Percentiles rank a stretch among this genome's conserved stretches.
Conservation (phyloP, 1,284 basidiomycete species). For the Serendipita sp. region DNA sequence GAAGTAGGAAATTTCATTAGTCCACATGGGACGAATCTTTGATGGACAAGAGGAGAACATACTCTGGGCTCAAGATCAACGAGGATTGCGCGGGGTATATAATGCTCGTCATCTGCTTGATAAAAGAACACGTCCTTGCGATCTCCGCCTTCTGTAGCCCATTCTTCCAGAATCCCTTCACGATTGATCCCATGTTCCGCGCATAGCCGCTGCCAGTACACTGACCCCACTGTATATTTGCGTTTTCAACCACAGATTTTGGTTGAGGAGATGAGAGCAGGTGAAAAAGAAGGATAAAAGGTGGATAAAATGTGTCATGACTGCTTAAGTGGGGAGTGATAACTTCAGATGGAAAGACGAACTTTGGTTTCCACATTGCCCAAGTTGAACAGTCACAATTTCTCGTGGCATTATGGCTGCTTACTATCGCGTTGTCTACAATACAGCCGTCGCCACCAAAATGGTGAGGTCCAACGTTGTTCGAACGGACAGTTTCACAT, state of each 20-base stretch:
- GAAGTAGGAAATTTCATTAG: not conserved
- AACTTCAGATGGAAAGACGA: slow-evolving; percentile 20
- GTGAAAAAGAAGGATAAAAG: not conserved
- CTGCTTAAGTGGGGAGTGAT: not conserved
- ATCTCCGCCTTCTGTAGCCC: slow-evolving; percentile 87
- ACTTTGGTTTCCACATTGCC: slow-evolving; percentile 97
- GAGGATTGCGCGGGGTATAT: slow-evolving; percentile 91
- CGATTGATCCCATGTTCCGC: slow-evolving; percentile 92
- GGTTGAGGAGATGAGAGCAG: not conserved
- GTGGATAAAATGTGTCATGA: slow-evolving; percentile 7
- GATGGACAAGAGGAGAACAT: slow-evolving; percentile 20
- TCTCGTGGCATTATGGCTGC: slow-evolving; percentile 56
- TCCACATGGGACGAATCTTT: not conserved
- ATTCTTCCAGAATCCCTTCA: slow-evolving; percentile 86
- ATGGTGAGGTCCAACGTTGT: too few relatives aligned
- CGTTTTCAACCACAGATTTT: not conserved
- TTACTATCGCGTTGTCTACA: not conserved
- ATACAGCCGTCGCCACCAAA: not conserved
- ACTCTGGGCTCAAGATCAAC: slow-evolving; percentile 97
- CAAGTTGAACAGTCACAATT: slow-evolving; percentile 77
- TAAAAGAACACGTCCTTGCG: slow-evolving; percentile 99
- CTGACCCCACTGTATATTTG: slow-evolving; percentile 55
- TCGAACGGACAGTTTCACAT: too few relatives aligned
- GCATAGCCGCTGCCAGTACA: slow-evolving; percentile 92
- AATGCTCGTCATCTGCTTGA: slow-evolving; percentile 98